Conservation (phyloP, 164 flowering plant species). For the Paratinospora sagittata region DNA sequence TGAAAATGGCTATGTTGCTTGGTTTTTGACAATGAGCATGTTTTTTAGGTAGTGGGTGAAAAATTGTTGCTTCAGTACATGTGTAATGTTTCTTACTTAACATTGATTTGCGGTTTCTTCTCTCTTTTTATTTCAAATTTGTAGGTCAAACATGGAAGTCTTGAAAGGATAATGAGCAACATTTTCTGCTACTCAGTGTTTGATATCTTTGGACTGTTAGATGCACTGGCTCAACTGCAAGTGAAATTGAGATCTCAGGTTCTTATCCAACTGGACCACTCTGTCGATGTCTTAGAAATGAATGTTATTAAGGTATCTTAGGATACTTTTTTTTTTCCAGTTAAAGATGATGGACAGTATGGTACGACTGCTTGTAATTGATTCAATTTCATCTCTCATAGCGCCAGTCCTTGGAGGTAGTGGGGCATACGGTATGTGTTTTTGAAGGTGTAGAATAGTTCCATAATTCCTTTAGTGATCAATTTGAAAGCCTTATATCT, state of each 20-base stretch:
- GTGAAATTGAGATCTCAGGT: conserved; percentile 48
- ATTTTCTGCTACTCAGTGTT: conserved; percentile 58
- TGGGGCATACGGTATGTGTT: conserved; percentile 56
- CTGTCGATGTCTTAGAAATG: conserved; percentile 3
- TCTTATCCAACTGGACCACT: conserved; percentile 10
- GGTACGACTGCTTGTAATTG: conserved; percentile 54
- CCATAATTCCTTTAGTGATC: not conserved
- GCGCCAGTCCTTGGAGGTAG: conserved; percentile 72
- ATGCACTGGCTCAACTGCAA: conserved; percentile 52
- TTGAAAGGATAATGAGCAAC: conserved; percentile 48
- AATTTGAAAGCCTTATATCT: not conserved
- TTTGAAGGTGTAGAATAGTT: not conserved
- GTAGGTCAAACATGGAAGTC: conserved; percentile 30
- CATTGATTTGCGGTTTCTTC: not conserved
- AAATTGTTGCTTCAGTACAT: too few species aligned
- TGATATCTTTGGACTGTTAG: conserved; percentile 59
- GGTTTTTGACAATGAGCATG: too few species aligned
- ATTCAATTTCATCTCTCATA: conserved; percentile 72
- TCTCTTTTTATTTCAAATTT: not conserved
- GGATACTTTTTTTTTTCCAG: conserved; percentile 19
- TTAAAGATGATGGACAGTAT: conserved; percentile 20
- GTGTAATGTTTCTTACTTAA: not conserved
- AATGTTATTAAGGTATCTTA: conserved; percentile 4
- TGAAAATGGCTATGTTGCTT: too few species aligned
- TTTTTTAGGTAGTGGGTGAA: too few species aligned